Evolutionary conservation across 2,329 filamentous ascomycete species (phyloP).

Genomic region (Lojkania enalia): DNA sequence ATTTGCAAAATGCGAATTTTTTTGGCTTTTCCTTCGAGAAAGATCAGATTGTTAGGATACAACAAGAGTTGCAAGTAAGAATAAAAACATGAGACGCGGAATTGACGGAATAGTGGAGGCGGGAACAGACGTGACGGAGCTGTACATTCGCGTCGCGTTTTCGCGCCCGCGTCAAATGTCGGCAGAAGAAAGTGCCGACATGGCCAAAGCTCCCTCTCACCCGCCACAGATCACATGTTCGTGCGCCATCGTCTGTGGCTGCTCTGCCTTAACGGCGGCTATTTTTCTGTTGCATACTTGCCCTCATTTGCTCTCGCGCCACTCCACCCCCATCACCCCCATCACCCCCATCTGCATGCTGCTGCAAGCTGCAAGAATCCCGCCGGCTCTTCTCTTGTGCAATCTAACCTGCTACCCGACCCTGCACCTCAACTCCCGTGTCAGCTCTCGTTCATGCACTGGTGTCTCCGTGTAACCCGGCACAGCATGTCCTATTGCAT

Average conservation of each 20-base stretch:
- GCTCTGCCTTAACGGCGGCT: background rate
- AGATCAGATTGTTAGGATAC: no score
- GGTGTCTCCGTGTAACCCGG: background rate
- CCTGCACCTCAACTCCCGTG: background rate
- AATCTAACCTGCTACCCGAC: constrained; percentile 1
- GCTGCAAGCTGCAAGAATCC: constrained; percentile 5
- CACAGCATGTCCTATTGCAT: background rate
- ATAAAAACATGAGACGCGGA: no score
- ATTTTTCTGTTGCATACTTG: background rate
- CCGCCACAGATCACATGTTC: no score
- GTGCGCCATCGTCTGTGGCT: background rate
- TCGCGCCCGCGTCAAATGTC: background rate
- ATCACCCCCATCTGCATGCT: background rate
- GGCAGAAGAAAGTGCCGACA: background rate
- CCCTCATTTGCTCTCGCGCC: background rate
- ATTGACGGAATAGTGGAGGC: constrained; percentile 1
- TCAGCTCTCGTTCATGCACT: constrained; percentile 15
- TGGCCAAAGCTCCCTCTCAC: constrained; percentile 2
- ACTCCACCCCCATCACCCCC: background rate
- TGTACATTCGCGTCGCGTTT: background rate
- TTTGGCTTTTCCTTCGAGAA: no score
- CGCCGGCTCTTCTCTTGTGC: background rate
- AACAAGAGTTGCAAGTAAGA: no score
- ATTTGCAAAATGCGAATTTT: no score
- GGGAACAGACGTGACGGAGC: background rate